Conservation (phyloP, 345 rosid species). For the Passiflora organensis region DNA sequence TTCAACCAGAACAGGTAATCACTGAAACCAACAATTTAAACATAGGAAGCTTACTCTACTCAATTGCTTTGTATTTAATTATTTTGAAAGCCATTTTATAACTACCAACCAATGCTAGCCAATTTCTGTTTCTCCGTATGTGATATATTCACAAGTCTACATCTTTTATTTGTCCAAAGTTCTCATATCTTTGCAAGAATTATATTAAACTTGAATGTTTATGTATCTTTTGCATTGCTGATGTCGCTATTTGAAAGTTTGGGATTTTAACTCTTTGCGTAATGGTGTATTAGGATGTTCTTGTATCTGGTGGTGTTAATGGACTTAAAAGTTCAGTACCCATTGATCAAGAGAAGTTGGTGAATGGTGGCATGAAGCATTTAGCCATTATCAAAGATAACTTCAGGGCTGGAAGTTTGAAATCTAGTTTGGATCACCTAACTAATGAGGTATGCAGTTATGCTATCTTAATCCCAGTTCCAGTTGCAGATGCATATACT, state of each 20-base stretch:
- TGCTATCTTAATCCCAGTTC: constrained; percentile 1
- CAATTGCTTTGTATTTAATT: no score
- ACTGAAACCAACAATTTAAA: not conserved
- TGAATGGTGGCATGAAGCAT: constrained; percentile 40
- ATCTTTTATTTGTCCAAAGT: no score
- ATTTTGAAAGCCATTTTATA: not conserved
- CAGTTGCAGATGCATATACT: not conserved
- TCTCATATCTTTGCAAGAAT: no score
- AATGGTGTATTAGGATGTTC: constrained; percentile 45
- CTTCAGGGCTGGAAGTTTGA: constrained; percentile 61
- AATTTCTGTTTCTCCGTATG: not conserved
- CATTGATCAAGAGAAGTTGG: constrained; percentile 30
- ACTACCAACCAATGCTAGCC: not conserved
- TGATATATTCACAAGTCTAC: no score
- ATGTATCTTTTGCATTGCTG: constrained; percentile 3
- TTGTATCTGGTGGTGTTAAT: constrained; percentile 31
- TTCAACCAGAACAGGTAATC: constrained; percentile 41
- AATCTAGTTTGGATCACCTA: constrained; percentile 85
- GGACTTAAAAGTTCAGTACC: constrained; percentile 36
- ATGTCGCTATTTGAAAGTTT: not conserved
- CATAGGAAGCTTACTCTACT: no score
- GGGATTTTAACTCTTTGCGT: constrained; percentile 15
- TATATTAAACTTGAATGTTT: constrained; percentile 1
- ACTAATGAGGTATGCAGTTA: constrained; percentile 62
- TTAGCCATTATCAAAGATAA: constrained; percentile 47